Conservation (phyloP, 331 rosid genomes). For the Quercus tomentella region DNA sequence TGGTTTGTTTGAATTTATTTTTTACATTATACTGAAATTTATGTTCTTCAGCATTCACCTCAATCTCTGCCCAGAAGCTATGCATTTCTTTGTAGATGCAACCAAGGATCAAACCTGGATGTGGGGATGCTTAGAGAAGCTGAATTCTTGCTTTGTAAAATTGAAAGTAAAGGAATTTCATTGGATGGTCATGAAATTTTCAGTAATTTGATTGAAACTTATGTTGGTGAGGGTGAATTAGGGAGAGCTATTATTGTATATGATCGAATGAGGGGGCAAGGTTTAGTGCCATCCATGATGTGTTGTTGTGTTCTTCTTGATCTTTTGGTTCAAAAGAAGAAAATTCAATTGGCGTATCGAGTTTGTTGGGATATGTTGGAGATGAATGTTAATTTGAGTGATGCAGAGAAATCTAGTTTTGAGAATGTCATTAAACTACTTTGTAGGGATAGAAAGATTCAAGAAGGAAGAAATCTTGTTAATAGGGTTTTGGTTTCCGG, state of each 20-base stretch:
- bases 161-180: conserved; percentile 39
- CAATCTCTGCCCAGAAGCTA: not conserved
- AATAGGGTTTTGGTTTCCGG: conserved; percentile 47
- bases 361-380: conserved; percentile 55
- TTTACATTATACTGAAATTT: too few species aligned
- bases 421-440: conserved; percentile 58
- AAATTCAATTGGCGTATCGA: conserved; percentile 30
- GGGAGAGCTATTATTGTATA: conserved; percentile 52
- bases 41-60: not conserved
- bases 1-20: too few species aligned
- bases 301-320: conserved; percentile 41
- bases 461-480: conserved; percentile 66
- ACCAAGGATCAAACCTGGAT: conserved; percentile 4
- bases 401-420: conserved; percentile 38
- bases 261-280: conserved; percentile 33
- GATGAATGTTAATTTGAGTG: conserved; percentile 28
- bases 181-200: conserved; percentile 37
- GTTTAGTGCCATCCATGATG: conserved; percentile 37
- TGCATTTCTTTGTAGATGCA: conserved; percentile 6
- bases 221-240: conserved; percentile 40
- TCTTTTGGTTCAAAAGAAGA: conserved; percentile 45
- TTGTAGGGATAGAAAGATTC: conserved; percentile 58
- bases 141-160: conserved; percentile 44
- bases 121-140: conserved; percentile 58
- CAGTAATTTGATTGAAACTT: conserved; percentile 44